Conservation (phyloP, 352 stramenopile genomes). For the Achlya hypogyna region DNA sequence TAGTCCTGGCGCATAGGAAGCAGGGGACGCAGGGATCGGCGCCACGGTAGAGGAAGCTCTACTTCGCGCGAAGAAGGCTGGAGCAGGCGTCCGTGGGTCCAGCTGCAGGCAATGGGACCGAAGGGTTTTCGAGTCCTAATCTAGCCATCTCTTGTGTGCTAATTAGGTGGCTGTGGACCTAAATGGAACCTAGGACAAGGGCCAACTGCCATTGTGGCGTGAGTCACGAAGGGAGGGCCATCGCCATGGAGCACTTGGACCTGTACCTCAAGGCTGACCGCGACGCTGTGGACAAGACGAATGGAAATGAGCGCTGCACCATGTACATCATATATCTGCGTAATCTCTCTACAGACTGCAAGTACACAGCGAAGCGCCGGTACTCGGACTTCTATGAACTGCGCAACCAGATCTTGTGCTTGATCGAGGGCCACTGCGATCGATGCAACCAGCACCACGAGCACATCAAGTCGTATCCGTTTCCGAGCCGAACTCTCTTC, state of each 20-base stretch:
- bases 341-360: constrained; percentile 57
- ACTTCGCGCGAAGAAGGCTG: too few relatives aligned
- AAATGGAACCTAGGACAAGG: too few relatives aligned
- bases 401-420: constrained; percentile 72
- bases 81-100: too few relatives aligned
- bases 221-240: too few relatives aligned
- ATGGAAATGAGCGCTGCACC: constrained; percentile 52
- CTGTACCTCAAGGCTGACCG: constrained; percentile 12
- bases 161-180: too few relatives aligned
- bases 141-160: too few relatives aligned
- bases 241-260: constrained; percentile 20
- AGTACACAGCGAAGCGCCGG: constrained; percentile 65
- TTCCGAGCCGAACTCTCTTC: constrained; percentile 61
- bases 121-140: too few relatives aligned
- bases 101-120: too few relatives aligned
- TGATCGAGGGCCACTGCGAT: constrained; percentile 66
- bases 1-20: too few relatives aligned
- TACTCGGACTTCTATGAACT: constrained; percentile 84
- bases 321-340: constrained; percentile 80
- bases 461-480: constrained; percentile 68
- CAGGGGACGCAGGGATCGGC: too few relatives aligned
- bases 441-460: constrained; percentile 53
- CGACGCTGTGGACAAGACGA: constrained; percentile 22
- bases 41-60: too few relatives aligned
- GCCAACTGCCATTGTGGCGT: background rate